Conservation (phyloP, 805 yeast genomes). For the Ogataea trehaloabstinens region DNA sequence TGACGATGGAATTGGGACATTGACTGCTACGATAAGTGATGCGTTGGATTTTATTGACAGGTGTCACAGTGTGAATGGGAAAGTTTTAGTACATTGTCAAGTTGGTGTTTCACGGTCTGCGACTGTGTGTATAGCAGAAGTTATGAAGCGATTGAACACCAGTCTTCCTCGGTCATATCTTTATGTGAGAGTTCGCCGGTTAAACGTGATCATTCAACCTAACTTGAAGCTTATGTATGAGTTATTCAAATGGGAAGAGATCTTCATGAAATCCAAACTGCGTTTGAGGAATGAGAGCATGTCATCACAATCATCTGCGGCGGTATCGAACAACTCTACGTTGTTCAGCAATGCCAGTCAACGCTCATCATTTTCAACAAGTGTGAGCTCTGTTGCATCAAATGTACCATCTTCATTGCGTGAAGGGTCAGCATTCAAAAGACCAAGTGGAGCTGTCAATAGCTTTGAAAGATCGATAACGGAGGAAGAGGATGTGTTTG, state of each 20-base stretch:
- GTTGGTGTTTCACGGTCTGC: conserved; percentile 96
- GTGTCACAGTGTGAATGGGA: conserved; percentile 42
- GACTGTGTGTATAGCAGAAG: conserved; percentile 93
- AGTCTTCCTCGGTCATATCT: conserved; percentile 77
- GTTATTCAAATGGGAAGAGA: conserved; percentile 66
- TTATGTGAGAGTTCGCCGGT: conserved; percentile 82
- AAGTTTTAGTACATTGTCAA: conserved; percentile 83
- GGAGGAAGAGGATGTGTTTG: conserved; percentile 20
- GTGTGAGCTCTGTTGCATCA: conserved; percentile 21
- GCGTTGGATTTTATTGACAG: conserved; percentile 67
- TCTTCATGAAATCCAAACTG: conserved; percentile 21
- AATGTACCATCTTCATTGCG: conserved; percentile 3
- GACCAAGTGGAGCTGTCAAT: conserved; percentile 12
- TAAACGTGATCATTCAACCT: conserved; percentile 93
- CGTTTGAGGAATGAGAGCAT: conserved; percentile 13
- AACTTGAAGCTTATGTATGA: conserved; percentile 90
- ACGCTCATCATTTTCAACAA: conserved; percentile 26
- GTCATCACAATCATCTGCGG: conserved; percentile 19
- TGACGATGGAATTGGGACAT: conserved; percentile 88
- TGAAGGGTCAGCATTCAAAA: background rate
- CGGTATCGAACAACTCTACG: conserved; percentile 15
- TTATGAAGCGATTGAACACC: conserved; percentile 71
- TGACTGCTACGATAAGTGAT: conserved; percentile 57
- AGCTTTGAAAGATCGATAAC: conserved; percentile 17
- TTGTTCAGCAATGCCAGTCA: conserved; percentile 18